A percentile compares a stretch with the other conserved stretches of the same genome.
Evolutionary conservation across 2,329 filamentous ascomycete species (phyloP).

Genomic region (Arthrobotrys musiformis): DNA sequence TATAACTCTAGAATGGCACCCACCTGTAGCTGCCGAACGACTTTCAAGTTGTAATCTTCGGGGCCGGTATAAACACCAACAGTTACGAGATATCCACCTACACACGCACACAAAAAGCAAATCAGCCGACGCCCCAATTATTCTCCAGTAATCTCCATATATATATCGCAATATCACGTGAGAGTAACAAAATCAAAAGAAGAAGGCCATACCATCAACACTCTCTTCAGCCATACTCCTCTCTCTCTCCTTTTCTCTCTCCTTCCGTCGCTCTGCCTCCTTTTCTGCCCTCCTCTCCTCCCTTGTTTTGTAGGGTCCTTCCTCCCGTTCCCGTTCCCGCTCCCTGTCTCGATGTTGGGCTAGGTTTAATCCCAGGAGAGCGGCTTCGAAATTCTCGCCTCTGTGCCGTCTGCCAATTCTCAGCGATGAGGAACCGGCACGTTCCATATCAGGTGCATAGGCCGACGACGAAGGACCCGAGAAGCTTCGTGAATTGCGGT

Average conservation of each 20-base stretch:
- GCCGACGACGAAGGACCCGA: conserved; percentile 56
- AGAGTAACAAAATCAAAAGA: not conserved
- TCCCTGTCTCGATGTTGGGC: conserved; percentile 56
- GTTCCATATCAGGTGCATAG: conserved; percentile 49
- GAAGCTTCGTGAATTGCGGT: conserved; percentile 51
- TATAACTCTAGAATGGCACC: conserved; percentile 55
- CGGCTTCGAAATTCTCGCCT: conserved; percentile 56
- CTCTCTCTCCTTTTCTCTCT: conserved; percentile 83
- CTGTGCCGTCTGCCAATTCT: conserved; percentile 48
- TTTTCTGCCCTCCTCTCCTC: conserved; percentile 81
- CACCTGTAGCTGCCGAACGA: conserved; percentile 92
- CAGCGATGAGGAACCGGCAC: conserved; percentile 35
- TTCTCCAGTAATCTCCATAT: not conserved
- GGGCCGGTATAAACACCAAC: conserved; percentile 90
- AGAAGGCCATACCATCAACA: conserved; percentile 72
- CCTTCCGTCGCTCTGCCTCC: conserved; percentile 87
- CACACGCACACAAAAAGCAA: conserved; percentile 1
- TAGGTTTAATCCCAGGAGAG: conserved; percentile 57
- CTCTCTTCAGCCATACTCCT: conserved; percentile 90
- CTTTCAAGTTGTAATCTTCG: conserved; percentile 90
- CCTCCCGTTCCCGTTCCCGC: conserved; percentile 55
- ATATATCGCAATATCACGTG: conserved; percentile 29
- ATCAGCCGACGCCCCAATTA: not conserved
- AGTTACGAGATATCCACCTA: conserved; percentile 86
- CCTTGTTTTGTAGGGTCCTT: conserved; percentile 44